phyloP scores from a whole-genome alignment of 345 rosid species.

The Rhizophora mangle region DNA sequence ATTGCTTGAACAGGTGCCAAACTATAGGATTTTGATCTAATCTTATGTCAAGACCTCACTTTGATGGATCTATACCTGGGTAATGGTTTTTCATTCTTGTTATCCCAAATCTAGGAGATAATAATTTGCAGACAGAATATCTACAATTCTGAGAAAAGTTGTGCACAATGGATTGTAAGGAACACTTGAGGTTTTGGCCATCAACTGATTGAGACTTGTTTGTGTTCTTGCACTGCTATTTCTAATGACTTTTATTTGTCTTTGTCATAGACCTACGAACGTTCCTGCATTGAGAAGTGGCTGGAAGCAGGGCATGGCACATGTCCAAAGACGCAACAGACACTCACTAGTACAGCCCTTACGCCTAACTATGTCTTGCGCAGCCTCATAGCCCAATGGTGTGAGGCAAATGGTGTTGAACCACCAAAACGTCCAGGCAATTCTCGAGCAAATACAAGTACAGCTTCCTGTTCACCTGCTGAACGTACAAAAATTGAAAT shows the following conservation, averaged over 20 bases:
- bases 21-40: too few relatives aligned
- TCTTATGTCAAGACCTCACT: neutral
- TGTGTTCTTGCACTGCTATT: neutral
- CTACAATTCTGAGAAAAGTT: neutral
- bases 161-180: neutral
- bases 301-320: slow-evolving; percentile 78
- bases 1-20: too few relatives aligned
- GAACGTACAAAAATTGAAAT: slow-evolving; percentile 66
- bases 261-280: slow-evolving; percentile 76
- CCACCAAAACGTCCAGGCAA: slow-evolving; percentile 79
- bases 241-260: slow-evolving; percentile 19
- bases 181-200: neutral
- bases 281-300: slow-evolving; percentile 96
- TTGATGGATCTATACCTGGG: neutral
- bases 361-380: slow-evolving; percentile 93
- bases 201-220: neutral
- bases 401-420: slow-evolving; percentile 84
- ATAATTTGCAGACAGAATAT: neutral
- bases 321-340: slow-evolving; percentile 96
- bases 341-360: slow-evolving; percentile 53
- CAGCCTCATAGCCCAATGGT: slow-evolving; percentile 97
- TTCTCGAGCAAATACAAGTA: slow-evolving; percentile 56
- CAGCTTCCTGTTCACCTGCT: slow-evolving; percentile 64
- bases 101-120: neutral
- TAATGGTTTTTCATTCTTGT: neutral